Evolutionary conservation across 108 stramenopile genomes (phyloP).

Genomic region (Hondaea fermentalgiana): DNA sequence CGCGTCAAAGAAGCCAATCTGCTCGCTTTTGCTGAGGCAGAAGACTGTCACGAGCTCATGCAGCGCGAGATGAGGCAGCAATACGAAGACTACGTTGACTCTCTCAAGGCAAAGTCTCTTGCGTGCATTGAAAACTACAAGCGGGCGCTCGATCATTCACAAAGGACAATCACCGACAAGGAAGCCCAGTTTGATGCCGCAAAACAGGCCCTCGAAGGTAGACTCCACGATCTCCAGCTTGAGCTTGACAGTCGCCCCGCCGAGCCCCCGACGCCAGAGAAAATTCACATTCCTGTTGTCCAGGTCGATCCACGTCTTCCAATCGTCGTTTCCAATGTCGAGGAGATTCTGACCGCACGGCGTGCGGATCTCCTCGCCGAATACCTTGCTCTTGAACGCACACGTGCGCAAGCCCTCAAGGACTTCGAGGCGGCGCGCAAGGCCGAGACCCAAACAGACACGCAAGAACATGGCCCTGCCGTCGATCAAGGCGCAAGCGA

Average conservation of each 20-base stretch:
- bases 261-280: neutral
- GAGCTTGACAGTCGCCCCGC: neutral
- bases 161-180: neutral
- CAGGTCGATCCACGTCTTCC: neutral
- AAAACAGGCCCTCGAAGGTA: neutral
- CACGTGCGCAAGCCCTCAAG: neutral
- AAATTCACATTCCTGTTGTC: neutral
- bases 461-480: no score
- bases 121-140: conserved; percentile 11
- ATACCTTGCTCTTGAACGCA: neutral
- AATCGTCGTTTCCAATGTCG: neutral
- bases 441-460: neutral
- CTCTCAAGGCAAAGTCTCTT: neutral
- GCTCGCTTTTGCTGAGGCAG: neutral
- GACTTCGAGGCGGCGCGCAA: neutral
- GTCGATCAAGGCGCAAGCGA: no score
- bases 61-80: neutral
- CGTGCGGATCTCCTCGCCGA: neutral
- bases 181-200: neutral
- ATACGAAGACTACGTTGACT: neutral
- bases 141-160: neutral
- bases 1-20: neutral
- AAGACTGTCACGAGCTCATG: neutral
- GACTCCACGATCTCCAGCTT: neutral
- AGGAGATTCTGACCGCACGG: neutral